Percentiles rank a stretch among this genome's conserved stretches.
Conservation (phyloP, 2,329 filamentous ascomycete species). For the Cordyceps javanica region DNA sequence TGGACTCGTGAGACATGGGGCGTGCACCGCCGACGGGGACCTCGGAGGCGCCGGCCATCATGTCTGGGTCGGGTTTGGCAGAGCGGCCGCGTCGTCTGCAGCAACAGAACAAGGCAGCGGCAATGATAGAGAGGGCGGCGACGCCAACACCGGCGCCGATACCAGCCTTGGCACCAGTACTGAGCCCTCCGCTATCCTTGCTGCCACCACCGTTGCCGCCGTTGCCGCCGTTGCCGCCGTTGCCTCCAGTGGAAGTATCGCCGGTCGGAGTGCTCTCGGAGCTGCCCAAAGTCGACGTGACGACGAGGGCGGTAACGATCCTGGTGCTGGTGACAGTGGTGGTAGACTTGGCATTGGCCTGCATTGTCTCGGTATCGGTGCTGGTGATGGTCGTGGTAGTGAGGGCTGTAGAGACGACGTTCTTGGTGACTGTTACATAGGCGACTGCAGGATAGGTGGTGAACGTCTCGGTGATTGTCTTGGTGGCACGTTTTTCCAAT, state of each 20-base stretch:
- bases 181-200: slow-evolving; percentile 25
- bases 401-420: slow-evolving; percentile 27
- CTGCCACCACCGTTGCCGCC: slow-evolving; percentile 11
- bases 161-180: slow-evolving; percentile 37
- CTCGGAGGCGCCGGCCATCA: slow-evolving; percentile 36
- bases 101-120: slow-evolving; percentile 24
- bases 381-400: slow-evolving; percentile 23
- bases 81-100: slow-evolving; percentile 23
- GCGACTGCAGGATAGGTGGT: slow-evolving; percentile 22
- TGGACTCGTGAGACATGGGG: slow-evolving; percentile 26
- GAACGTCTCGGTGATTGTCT: slow-evolving; percentile 28
- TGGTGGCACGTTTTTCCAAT: slow-evolving; percentile 29
- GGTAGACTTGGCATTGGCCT: slow-evolving; percentile 32
- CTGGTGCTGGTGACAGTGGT: slow-evolving; percentile 32
- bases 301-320: slow-evolving; percentile 14
- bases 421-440: slow-evolving; percentile 23
- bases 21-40: slow-evolving; percentile 32
- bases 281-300: slow-evolving; percentile 25
- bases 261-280: slow-evolving; percentile 22
- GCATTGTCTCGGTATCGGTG: slow-evolving; percentile 27
- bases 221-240: slow-evolving; percentile 14
- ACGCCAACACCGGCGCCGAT: slow-evolving; percentile 36
- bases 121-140: slow-evolving; percentile 29
- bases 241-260: not conserved
- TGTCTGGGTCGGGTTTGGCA: slow-evolving; percentile 30